A percentile compares a stretch with the other conserved stretches of the same genome.
phyloP scores from a whole-genome alignment of 2,329 filamentous ascomycete species.

The Cladophialophora exuberans region DNA sequence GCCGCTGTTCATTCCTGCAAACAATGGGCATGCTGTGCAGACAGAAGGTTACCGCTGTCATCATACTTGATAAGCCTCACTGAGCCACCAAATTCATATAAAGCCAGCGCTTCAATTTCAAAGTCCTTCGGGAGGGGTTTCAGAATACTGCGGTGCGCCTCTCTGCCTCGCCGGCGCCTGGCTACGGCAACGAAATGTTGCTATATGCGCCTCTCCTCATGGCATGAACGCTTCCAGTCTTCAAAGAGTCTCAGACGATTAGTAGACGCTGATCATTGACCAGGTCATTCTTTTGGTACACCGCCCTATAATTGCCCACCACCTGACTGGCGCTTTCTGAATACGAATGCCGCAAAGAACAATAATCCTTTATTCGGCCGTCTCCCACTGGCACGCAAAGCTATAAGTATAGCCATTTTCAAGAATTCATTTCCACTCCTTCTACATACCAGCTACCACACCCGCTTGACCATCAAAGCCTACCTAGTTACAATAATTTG shows the following conservation, averaged over 20 bases:
- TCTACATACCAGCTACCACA: too few relatives aligned
- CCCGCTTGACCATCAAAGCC: too few relatives aligned
- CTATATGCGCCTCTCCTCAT: not conserved
- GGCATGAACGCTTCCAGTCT: not conserved
- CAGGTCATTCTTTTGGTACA: not conserved
- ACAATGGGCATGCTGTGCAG: not conserved
- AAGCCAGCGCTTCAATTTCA: not conserved
- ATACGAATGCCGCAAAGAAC: too few relatives aligned
- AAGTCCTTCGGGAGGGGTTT: not conserved
- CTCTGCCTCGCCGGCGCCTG: not conserved
- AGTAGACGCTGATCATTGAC: not conserved
- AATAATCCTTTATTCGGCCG: too few relatives aligned
- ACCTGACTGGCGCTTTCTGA: too few relatives aligned
- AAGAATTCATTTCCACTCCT: too few relatives aligned
- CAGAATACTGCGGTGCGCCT: not conserved
- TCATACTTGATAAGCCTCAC: not conserved
- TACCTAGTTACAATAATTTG: too few relatives aligned
- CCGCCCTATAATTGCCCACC: not conserved
- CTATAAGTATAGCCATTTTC: too few relatives aligned
- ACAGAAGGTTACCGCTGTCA: not conserved
- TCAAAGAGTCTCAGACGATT: not conserved
- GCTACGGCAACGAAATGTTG: not conserved
- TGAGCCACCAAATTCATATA: not conserved
- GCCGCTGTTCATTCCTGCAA: too few relatives aligned
- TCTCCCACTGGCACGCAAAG: too few relatives aligned